phyloP scores from a whole-genome alignment of 208 protist species.

The Crithidia thermophila region DNA sequence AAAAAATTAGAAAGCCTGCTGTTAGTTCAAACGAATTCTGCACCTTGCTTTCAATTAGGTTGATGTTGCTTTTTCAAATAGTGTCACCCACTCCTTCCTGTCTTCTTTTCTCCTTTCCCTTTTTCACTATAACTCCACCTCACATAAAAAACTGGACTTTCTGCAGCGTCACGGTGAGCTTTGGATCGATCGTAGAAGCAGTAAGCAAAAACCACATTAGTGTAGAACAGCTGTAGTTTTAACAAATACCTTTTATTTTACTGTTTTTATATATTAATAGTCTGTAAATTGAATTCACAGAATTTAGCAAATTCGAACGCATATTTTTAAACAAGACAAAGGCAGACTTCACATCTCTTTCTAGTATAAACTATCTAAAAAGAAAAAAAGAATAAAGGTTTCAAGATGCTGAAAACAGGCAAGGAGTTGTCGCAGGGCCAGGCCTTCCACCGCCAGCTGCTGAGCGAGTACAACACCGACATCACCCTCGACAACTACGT shows the following conservation, averaged over 20 bases:
- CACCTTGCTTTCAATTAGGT: not conserved
- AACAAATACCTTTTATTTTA: no score
- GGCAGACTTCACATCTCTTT: no score
- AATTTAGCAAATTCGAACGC: no score
- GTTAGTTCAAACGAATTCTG: not conserved
- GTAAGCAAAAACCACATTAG: no score
- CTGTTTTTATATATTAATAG: no score
- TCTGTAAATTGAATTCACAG: no score
- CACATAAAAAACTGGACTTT: no score
- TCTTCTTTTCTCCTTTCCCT: not conserved
- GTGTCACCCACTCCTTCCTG: not conserved
- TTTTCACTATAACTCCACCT: no score
- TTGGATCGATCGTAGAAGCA: no score
- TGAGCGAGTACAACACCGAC: slow-evolving; percentile 87
- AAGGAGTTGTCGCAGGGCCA: slow-evolving; percentile 74
- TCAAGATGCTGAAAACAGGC: slow-evolving; percentile 69
- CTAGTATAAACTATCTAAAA: not conserved
- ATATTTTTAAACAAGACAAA: not conserved
- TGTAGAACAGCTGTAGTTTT: no score
- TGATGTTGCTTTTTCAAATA: not conserved
- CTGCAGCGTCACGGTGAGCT: no score
- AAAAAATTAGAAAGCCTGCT: not conserved
- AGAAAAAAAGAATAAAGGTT: slow-evolving; percentile 2
- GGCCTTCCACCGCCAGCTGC: slow-evolving; percentile 77
- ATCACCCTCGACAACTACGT: slow-evolving; percentile 87